phyloP scores from a whole-genome alignment of 257 asterid genomes.

The Solanum okadae region DNA sequence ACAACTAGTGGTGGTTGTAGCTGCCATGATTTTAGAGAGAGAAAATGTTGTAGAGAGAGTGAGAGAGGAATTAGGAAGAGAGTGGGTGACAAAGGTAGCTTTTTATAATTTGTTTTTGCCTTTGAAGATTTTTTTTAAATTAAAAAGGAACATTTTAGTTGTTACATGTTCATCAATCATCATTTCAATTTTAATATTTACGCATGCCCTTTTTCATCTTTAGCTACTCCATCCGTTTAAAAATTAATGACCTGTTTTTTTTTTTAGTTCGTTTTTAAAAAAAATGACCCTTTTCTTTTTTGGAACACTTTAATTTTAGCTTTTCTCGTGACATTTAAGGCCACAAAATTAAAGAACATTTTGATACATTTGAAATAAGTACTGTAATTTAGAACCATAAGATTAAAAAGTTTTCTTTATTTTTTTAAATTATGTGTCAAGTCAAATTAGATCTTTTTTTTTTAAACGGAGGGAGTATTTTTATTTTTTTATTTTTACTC shows the following conservation, averaged over 20 bases:
- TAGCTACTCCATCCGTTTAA: background rate
- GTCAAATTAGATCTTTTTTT: fast-evolving
- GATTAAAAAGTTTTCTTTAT: too few species aligned
- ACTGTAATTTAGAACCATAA: too few species aligned
- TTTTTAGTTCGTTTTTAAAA: too few species aligned
- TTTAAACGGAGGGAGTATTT: too few species aligned
- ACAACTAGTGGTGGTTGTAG: constrained; percentile 22
- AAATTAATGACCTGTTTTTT: too few species aligned
- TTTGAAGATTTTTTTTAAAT: background rate
- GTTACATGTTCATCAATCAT: background rate
- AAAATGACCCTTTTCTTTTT: background rate
- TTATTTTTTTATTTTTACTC: too few species aligned
- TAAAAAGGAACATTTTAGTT: background rate
- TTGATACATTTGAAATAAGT: too few species aligned
- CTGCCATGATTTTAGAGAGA: constrained; percentile 22
- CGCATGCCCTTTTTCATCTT: background rate
- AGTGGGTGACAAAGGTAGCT: background rate
- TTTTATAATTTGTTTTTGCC: background rate
- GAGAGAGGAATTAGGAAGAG: background rate
- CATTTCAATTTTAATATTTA: background rate
- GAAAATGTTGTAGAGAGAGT: background rate
- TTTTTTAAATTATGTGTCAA: background rate
- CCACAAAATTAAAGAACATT: too few species aligned
- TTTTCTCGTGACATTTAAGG: too few species aligned
- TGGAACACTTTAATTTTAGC: too few species aligned